Conservation (phyloP, 2,329 filamentous ascomycete genomes). For the Davidsoniella virescens region DNA sequence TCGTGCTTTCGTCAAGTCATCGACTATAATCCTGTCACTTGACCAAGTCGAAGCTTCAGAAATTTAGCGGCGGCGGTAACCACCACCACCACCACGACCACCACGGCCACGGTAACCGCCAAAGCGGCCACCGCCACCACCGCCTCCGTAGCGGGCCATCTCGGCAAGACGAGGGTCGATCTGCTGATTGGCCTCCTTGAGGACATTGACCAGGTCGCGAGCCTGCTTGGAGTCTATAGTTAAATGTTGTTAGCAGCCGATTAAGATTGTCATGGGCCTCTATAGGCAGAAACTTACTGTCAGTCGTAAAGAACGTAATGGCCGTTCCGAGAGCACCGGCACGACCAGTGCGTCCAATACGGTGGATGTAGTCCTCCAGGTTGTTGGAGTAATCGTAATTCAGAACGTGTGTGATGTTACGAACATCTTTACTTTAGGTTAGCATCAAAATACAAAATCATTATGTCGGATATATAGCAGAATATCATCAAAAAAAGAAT, state of each 20-base stretch:
- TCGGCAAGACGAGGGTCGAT: constrained; percentile 90
- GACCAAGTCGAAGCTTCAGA: constrained; percentile 2
- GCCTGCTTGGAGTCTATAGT: constrained; percentile 71
- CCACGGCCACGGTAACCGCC: constrained; percentile 53
- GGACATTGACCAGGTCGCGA: constrained; percentile 84
- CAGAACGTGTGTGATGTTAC: constrained; percentile 99
- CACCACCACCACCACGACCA: constrained; percentile 32
- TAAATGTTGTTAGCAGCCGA: constrained; percentile 22
- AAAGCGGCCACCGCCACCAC: constrained; percentile 62
- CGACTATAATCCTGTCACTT: background rate
- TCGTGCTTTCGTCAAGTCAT: no score
- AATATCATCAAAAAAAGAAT: background rate
- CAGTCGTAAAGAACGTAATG: constrained; percentile 97
- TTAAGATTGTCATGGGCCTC: background rate
- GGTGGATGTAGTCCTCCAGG: constrained; percentile 94
- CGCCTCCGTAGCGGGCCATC: constrained; percentile 86
- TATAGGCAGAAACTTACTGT: constrained; percentile 54
- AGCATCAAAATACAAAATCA: constrained; percentile 30
- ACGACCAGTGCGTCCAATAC: constrained; percentile 90
- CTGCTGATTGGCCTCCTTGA: constrained; percentile 93
- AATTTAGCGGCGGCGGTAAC: constrained; percentile 23
- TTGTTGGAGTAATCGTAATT: constrained; percentile 99
- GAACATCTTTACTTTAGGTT: constrained; percentile 63
- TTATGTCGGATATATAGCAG: background rate
- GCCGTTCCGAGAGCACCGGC: constrained; percentile 89